Conservation (phyloP, 169 alveolate species). For the Plasmodium coatneyi region DNA sequence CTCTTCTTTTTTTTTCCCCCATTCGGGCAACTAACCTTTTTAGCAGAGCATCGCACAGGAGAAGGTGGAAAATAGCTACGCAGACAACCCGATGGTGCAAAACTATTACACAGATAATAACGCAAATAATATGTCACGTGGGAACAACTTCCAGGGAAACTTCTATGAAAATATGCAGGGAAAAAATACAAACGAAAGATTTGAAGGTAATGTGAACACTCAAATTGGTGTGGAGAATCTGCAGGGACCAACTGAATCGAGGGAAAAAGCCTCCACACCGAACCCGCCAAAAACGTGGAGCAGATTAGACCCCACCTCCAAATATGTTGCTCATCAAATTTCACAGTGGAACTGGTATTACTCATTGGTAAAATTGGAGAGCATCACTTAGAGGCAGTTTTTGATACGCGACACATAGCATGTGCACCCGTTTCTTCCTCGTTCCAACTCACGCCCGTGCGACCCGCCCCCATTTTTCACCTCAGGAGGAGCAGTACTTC, state of each 20-base stretch:
- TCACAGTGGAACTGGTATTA: conserved; percentile 90
- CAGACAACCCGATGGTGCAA: not conserved
- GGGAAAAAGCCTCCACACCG: conserved; percentile 19
- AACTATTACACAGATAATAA: not conserved
- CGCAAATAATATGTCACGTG: not conserved
- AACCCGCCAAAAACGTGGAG: conserved; percentile 80
- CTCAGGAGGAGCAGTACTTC: conserved; percentile 86
- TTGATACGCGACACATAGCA: not conserved
- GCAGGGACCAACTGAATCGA: conserved; percentile 14
- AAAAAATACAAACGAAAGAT: not conserved
- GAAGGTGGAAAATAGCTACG: not conserved
- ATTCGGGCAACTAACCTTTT: not conserved
- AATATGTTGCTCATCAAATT: conserved; percentile 81
- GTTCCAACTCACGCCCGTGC: not conserved
- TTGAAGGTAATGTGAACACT: conserved; percentile 18
- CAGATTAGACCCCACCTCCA: conserved; percentile 79
- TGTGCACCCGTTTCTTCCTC: not conserved
- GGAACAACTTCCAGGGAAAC: not conserved
- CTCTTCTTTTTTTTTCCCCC: not conserved
- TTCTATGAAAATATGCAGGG: not conserved
- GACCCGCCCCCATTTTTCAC: not conserved
- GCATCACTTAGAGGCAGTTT: not conserved
- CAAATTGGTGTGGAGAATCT: conserved; percentile 74
- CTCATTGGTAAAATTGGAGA: conserved; percentile 51
- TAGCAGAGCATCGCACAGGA: not conserved